These are phyloP conservation scores for Ophiocordyceps camponoti-leonardi DNA, from an alignment of 2,329 filamentous ascomycete species.

Conservation along the genomic window DNA sequence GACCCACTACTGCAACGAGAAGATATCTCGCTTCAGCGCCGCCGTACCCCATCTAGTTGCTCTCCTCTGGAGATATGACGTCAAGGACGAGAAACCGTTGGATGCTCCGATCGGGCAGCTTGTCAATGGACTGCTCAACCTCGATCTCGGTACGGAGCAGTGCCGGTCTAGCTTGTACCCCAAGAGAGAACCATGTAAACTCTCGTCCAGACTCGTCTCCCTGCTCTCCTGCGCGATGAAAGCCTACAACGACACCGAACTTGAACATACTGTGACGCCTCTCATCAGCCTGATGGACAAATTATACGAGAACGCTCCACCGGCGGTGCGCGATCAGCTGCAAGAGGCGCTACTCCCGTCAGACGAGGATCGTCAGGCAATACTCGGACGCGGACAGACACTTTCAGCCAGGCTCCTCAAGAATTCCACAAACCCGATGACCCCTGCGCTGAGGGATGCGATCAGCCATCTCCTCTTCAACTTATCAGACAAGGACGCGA, in stretches of 20 bases:
- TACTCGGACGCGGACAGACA: conserved; percentile 59
- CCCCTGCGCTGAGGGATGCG: conserved; percentile 54
- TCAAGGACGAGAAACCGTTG: conserved; percentile 47
- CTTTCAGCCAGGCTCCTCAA: conserved; percentile 62
- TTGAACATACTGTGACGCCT: conserved; percentile 55
- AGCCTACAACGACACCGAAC: conserved; percentile 46
- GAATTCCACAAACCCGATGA: conserved; percentile 56
- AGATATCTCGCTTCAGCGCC: conserved; percentile 43
- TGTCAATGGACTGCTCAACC: conserved; percentile 66
- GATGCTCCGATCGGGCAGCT: conserved; percentile 55
- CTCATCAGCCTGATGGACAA: conserved; percentile 57
- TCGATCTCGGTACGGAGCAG: conserved; percentile 46
- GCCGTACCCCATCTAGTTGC: conserved; percentile 54
- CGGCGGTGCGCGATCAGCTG: conserved; percentile 42
- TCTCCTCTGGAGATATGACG: conserved; percentile 43
- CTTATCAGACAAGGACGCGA: conserved; percentile 64
- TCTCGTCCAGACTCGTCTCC: conserved; percentile 48
- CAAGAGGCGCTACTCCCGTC: conserved; percentile 56
- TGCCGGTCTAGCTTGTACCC: conserved; percentile 47
- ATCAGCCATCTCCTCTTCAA: conserved; percentile 75
- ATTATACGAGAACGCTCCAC: conserved; percentile 52
- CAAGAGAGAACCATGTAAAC: conserved; percentile 35
- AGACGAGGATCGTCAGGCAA: conserved; percentile 55
- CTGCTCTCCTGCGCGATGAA: conserved; percentile 52
- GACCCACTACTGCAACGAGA: conserved; percentile 52